phyloP scores from a whole-genome alignment of 768 basidiomycete species.

The Hydnomerulius pinastri region DNA sequence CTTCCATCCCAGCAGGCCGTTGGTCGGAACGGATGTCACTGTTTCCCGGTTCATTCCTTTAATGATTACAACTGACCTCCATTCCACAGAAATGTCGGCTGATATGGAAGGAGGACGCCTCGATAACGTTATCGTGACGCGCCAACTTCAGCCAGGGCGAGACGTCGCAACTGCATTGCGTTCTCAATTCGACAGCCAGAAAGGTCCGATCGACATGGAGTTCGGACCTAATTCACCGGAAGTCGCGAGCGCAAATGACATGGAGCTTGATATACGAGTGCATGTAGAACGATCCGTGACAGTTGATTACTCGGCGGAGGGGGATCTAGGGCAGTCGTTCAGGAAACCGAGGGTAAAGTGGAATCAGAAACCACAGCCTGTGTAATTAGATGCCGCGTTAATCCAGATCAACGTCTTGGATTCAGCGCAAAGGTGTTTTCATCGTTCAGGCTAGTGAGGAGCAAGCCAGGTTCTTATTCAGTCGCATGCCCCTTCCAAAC shows the following conservation, averaged over 20 bases:
- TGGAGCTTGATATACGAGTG: constrained; percentile 34
- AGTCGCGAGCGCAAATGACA: constrained; percentile 6
- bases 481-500: too few species aligned
- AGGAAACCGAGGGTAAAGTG: constrained; percentile 11
- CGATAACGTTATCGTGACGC: constrained; percentile 28
- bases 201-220: constrained; percentile 26
- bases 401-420: too few species aligned
- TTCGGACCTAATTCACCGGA: constrained; percentile 11
- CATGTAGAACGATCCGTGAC: constrained; percentile 30
- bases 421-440: too few species aligned
- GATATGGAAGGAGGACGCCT: constrained; percentile 25
- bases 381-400: too few species aligned
- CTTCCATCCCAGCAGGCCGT: not conserved
- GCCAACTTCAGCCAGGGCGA: constrained; percentile 18
- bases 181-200: constrained; percentile 26
- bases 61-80: not conserved
- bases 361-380: not conserved
- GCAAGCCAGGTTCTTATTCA: too few species aligned
- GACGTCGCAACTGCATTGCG: constrained; percentile 22
- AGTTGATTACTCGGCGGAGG: constrained; percentile 21
- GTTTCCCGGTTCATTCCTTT: not conserved
- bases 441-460: too few species aligned
- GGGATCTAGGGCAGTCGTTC: constrained; percentile 15
- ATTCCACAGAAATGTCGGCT: constrained; percentile 21
- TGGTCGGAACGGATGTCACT: not conserved